Evolutionary conservation across 345 rosid genomes (phyloP).

Genomic region (Citrus unshiu): DNA sequence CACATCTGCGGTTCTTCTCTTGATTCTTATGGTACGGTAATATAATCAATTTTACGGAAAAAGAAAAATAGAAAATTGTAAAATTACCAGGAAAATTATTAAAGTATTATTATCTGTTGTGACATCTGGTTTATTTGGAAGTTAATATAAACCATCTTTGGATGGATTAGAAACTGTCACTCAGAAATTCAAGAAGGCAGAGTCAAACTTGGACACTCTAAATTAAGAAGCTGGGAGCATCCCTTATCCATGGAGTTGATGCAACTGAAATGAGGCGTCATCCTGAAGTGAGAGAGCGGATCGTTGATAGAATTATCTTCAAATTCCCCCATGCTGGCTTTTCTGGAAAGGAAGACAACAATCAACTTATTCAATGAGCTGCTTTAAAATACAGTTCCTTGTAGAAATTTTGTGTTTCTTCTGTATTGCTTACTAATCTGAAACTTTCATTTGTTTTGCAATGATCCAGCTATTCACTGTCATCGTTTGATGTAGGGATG

Average conservation of each 20-base stretch:
- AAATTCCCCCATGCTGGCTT: constrained; percentile 5
- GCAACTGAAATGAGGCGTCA: constrained; percentile 30
- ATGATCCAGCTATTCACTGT: too few relatives aligned
- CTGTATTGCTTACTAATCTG: too few relatives aligned
- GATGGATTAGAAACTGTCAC: constrained; percentile 29
- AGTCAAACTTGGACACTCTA: constrained; percentile 34
- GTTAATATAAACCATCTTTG: neutral
- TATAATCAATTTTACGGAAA: too few relatives aligned
- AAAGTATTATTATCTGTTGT: too few relatives aligned
- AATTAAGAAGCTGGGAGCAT: constrained; percentile 34
- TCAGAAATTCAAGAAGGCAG: constrained; percentile 40
- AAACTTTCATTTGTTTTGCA: too few relatives aligned
- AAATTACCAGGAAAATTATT: too few relatives aligned
- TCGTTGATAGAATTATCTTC: constrained; percentile 43
- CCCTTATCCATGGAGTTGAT: constrained; percentile 44
- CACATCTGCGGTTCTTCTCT: too few relatives aligned
- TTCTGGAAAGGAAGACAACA: neutral
- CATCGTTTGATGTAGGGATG: neutral
- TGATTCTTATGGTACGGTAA: too few relatives aligned
- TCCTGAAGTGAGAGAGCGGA: constrained; percentile 26
- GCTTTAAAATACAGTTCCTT: neutral
- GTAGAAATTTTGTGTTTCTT: neutral
- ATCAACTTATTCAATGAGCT: constrained; percentile 25
- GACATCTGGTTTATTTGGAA: neutral
- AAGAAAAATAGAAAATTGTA: too few relatives aligned